A percentile compares a stretch with the other conserved stretches of the same genome.
phyloP scores from a whole-genome alignment of 1,284 basidiomycete species.

The Ceratobasidium papillatum region DNA sequence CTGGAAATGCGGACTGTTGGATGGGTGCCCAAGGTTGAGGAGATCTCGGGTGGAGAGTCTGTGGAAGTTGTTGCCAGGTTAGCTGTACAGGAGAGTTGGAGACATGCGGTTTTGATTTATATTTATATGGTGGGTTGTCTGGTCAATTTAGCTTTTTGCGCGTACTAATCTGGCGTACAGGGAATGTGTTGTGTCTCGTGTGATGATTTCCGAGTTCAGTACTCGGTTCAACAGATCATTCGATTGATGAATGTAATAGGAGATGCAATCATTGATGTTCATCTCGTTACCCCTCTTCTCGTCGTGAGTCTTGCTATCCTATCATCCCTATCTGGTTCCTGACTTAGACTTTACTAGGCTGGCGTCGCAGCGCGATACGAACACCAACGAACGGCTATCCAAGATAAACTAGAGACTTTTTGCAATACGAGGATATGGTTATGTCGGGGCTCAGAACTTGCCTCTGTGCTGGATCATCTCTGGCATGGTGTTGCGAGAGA shows the following conservation, averaged over 20 bases:
- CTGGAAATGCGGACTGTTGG: not conserved
- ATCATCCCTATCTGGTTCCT: not conserved
- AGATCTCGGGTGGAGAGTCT: slow-evolving; percentile 11
- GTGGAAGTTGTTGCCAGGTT: slow-evolving; percentile 6
- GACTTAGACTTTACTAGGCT: not conserved
- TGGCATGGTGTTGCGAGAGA: slow-evolving; percentile 26
- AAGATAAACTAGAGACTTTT: slow-evolving; percentile 13
- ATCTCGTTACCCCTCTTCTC: not conserved
- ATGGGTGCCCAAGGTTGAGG: not conserved
- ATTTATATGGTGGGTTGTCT: slow-evolving; percentile 28
- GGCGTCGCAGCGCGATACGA: slow-evolving; percentile 27
- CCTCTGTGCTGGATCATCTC: slow-evolving; percentile 4
- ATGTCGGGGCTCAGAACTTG: slow-evolving; percentile 9
- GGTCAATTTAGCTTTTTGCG: not conserved
- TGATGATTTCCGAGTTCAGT: slow-evolving; percentile 5
- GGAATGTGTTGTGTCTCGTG: slow-evolving; percentile 20
- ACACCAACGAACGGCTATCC: slow-evolving; percentile 13
- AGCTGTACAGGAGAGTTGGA: slow-evolving; percentile 32
- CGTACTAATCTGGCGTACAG: not conserved
- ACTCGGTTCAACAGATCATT: slow-evolving; percentile 22
- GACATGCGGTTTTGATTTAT: slow-evolving; percentile 30
- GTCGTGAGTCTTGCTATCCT: slow-evolving; percentile 5
- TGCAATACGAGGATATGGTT: slow-evolving; percentile 11
- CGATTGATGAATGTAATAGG: not conserved
- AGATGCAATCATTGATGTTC: not conserved